These are phyloP conservation scores for Oenanthe sinensis DNA, from an alignment of 129 eudicot species.

Conservation along the genomic window DNA sequence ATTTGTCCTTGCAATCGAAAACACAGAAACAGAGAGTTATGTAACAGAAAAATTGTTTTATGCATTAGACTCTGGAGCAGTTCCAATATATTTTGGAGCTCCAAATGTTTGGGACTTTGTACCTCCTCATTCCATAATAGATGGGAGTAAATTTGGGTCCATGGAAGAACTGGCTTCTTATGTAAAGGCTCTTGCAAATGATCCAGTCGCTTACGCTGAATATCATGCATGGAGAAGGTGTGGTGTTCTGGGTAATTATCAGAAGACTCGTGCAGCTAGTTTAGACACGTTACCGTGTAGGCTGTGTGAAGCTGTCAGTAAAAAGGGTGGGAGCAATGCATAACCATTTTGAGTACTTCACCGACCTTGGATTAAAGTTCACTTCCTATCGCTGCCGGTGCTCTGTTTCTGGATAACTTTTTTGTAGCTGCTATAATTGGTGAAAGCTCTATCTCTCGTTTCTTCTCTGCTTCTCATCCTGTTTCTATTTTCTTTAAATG, in stretches of 20 bases:
- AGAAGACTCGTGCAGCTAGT: constrained; percentile 66
- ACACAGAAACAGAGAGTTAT: constrained; percentile 82
- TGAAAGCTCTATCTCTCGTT: background rate
- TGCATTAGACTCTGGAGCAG: constrained; percentile 80
- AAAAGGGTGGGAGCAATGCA: constrained; percentile 63
- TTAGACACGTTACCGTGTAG: constrained; percentile 87
- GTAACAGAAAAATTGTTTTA: constrained; percentile 92
- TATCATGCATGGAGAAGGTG: constrained; percentile 99
- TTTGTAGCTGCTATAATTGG: background rate
- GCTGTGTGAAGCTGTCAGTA: constrained; percentile 74
- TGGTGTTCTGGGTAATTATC: constrained; percentile 73
- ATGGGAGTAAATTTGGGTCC: constrained; percentile 62
- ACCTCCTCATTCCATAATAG: constrained; percentile 92
- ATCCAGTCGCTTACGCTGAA: constrained; percentile 84
- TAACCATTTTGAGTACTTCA: constrained; percentile 23
- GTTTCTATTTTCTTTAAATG: background rate
- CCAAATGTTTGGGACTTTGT: constrained; percentile 94
- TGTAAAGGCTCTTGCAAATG: constrained; percentile 71
- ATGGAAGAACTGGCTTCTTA: constrained; percentile 67
- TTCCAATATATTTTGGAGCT: constrained; percentile 95
- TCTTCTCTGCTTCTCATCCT: background rate
- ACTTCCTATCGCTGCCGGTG: background rate
- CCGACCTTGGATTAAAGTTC: background rate
- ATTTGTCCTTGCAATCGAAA: constrained; percentile 77
- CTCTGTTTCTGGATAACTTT: background rate